phyloP scores from a whole-genome alignment of 2,329 filamentous ascomycete species.

The Aaosphaeria pasadenensis region DNA sequence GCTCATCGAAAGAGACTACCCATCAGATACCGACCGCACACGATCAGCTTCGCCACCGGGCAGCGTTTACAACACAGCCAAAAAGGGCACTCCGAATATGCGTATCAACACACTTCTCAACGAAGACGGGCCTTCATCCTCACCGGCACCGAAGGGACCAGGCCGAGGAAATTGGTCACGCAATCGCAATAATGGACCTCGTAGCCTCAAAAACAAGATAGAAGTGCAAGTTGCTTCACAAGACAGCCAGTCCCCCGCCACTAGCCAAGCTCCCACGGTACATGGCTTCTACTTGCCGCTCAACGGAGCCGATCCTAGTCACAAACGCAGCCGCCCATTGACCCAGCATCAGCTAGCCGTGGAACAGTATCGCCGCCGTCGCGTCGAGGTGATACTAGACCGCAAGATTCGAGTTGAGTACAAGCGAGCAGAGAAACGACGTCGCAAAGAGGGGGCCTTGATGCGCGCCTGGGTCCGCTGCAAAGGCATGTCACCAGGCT shows the following conservation, averaged over 20 bases:
- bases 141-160: slow-evolving; percentile 41
- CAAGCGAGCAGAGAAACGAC: slow-evolving; percentile 58
- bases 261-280: slow-evolving; percentile 19
- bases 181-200: slow-evolving; percentile 25
- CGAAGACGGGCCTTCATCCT: slow-evolving; percentile 36
- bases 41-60: slow-evolving; percentile 43
- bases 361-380: slow-evolving; percentile 72
- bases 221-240: slow-evolving; percentile 22
- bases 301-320: slow-evolving; percentile 46
- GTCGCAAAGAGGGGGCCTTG: slow-evolving; percentile 65
- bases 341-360: slow-evolving; percentile 81
- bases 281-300: slow-evolving; percentile 50
- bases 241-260: slow-evolving; percentile 31
- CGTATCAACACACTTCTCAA: slow-evolving; percentile 49
- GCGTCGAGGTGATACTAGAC: slow-evolving; percentile 79
- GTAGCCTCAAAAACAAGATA: slow-evolving; percentile 35
- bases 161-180: slow-evolving; percentile 51
- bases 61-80: slow-evolving; percentile 37
- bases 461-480: slow-evolving; percentile 65
- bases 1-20: slow-evolving; percentile 34
- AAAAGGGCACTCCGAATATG: slow-evolving; percentile 43
- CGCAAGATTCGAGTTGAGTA: slow-evolving; percentile 68
- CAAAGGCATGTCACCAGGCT: slow-evolving; percentile 45
- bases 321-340: slow-evolving; percentile 65
- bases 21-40: slow-evolving; percentile 46